Evolutionary conservation across 2,329 filamentous ascomycete species (phyloP).

Genomic region (Aspergillus fumigatiaffinis): DNA sequence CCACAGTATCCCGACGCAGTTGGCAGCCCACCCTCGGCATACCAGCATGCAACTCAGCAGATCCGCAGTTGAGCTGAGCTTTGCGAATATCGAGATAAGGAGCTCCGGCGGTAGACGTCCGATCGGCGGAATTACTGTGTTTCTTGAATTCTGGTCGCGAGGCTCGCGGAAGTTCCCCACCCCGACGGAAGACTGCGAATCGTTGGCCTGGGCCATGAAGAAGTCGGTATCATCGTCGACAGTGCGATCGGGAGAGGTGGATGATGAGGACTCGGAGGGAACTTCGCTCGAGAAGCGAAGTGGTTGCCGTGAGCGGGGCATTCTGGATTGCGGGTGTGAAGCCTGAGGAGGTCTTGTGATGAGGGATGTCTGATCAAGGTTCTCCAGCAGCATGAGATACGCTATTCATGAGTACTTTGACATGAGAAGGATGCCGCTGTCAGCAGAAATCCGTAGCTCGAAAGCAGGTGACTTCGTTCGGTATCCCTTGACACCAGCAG

Average conservation of each 20-base stretch:
- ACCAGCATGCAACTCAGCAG: constrained; percentile 87
- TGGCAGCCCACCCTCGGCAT: constrained; percentile 89
- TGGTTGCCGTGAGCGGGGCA: constrained; percentile 36
- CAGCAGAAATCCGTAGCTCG: not conserved
- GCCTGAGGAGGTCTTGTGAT: not conserved
- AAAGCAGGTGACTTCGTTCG: not conserved
- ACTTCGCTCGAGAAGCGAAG: constrained; percentile 38
- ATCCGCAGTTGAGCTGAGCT: constrained; percentile 71
- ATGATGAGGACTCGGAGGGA: constrained; percentile 42
- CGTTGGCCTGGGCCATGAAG: constrained; percentile 75
- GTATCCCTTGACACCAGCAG: not conserved
- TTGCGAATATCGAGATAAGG: constrained; percentile 86
- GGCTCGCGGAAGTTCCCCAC: constrained; percentile 73
- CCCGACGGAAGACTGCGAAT: constrained; percentile 87
- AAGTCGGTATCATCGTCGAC: constrained; percentile 91
- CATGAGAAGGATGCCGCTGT: not conserved
- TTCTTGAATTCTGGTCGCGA: constrained; percentile 55
- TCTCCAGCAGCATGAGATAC: constrained; percentile 2
- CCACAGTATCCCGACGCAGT: constrained; percentile 91
- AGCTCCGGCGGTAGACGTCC: constrained; percentile 88
- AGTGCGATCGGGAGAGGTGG: constrained; percentile 50
- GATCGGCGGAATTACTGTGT: constrained; percentile 55
- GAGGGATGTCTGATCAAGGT: constrained; percentile 4
- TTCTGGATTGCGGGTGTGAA: constrained; percentile 9
- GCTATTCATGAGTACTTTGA: not conserved